These are phyloP conservation scores for Scheffersomyces insectosa DNA, from an alignment of 1,139 yeast species.

Conservation along the genomic window DNA sequence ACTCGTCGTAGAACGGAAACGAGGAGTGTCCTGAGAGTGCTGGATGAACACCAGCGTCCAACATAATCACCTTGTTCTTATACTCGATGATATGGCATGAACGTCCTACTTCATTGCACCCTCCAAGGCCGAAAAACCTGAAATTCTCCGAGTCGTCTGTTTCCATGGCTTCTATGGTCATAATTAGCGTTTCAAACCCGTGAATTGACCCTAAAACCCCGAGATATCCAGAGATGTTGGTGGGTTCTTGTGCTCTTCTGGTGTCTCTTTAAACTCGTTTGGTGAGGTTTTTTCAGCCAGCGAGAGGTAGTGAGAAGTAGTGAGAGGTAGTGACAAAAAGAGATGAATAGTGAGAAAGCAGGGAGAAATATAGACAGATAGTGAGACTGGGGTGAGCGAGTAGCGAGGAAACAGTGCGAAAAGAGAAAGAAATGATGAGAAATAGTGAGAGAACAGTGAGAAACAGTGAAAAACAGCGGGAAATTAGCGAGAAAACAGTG, in stretches of 20 bases:
- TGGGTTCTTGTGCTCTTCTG: not conserved
- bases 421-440: no score
- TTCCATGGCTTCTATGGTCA: slow-evolving; percentile 5
- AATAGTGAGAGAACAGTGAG: no score
- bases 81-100: slow-evolving; percentile 91
- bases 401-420: no score
- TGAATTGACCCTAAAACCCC: no score
- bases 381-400: no score
- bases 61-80: slow-evolving; percentile 94
- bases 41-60: slow-evolving; percentile 98
- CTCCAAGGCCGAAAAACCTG: slow-evolving; percentile 93
- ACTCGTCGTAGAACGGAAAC: slow-evolving; percentile 92
- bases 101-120: slow-evolving; percentile 98
- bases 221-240: no score
- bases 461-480: no score
- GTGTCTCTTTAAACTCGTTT: not conserved
- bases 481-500: no score
- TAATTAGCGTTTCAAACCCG: not conserved
- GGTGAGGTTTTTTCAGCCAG: not conserved
- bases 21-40: slow-evolving; percentile 89
- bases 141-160: slow-evolving; percentile 44
- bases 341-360: no score
- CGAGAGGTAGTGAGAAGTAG: no score
- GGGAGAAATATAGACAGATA: no score
- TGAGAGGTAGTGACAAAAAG: no score